These are phyloP conservation scores for Takashimella koratensis DNA, from an alignment of 1,284 basidiomycete species.

Conservation along the genomic window DNA sequence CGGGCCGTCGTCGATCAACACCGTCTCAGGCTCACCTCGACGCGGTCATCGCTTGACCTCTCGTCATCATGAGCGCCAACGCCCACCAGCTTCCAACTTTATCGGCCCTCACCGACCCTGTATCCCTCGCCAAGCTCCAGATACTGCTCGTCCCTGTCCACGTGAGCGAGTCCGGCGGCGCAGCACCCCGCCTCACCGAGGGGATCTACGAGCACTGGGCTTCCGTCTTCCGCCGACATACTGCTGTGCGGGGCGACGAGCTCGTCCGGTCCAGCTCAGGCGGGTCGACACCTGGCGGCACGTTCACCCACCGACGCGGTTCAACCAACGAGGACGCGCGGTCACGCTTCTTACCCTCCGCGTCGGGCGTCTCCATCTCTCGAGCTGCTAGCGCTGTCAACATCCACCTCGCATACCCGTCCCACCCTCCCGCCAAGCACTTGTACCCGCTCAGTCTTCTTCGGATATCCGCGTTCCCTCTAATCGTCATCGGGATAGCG, in stretches of 20 bases:
- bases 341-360: slow-evolving; percentile 31
- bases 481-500: slow-evolving; percentile 43
- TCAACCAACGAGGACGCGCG: slow-evolving; percentile 13
- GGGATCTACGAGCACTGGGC: slow-evolving; percentile 28
- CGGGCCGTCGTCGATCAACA: too few relatives aligned
- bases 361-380: slow-evolving; percentile 23
- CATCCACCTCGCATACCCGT: slow-evolving; percentile 38
- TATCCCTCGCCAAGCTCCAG: slow-evolving; percentile 42
- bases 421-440: slow-evolving; percentile 33
- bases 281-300: neutral
- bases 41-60: too few relatives aligned
- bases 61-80: slow-evolving; percentile 14
- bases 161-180: slow-evolving; percentile 2
- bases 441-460: slow-evolving; percentile 38
- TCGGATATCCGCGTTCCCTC: slow-evolving; percentile 36
- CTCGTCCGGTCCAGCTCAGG: slow-evolving; percentile 20
- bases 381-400: slow-evolving; percentile 32
- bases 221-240: slow-evolving; percentile 29
- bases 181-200: slow-evolving; percentile 12
- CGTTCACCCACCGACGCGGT: slow-evolving; percentile 2
- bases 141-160: slow-evolving; percentile 48
- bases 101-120: slow-evolving; percentile 38
- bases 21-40: too few relatives aligned
- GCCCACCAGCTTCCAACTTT: slow-evolving; percentile 16
- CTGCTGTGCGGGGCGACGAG: slow-evolving; percentile 40